Evolutionary conservation across 176 grass and related monocot genomes (phyloP).

Genomic region (Cenchrus americanus): DNA sequence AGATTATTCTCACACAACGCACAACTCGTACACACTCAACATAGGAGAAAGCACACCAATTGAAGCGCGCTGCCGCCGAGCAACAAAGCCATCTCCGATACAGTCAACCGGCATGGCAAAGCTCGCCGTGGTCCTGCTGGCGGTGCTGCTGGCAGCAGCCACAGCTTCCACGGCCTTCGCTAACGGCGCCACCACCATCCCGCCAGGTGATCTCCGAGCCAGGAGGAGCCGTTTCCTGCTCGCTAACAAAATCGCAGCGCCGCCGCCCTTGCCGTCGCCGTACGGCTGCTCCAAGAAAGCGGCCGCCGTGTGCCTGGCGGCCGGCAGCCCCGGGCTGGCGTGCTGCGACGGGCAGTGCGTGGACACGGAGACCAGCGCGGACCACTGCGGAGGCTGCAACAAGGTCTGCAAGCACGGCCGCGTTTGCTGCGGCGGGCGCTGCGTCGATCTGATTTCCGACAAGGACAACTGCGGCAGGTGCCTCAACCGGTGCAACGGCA

Average conservation of each 20-base stretch:
- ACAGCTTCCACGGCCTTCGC: background rate
- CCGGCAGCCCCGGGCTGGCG: conserved; percentile 22
- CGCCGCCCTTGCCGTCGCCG: too few species aligned
- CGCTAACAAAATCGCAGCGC: background rate
- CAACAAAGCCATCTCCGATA: background rate
- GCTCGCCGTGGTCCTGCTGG: background rate
- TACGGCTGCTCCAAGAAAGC: conserved; percentile 25
- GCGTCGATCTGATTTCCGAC: conserved; percentile 36
- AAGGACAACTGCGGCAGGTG: conserved; percentile 41
- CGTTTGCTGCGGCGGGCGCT: conserved; percentile 43
- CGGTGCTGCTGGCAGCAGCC: background rate
- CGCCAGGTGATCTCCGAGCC: background rate
- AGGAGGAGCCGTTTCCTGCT: conserved; percentile 33
- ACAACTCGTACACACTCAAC: background rate
- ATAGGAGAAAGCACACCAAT: too few species aligned
- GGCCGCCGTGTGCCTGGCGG: conserved; percentile 26
- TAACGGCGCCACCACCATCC: too few species aligned
- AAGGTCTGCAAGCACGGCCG: conserved; percentile 32
- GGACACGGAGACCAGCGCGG: conserved; percentile 25
- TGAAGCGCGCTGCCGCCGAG: too few species aligned
- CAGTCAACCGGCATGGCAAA: background rate
- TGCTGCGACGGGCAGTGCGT: conserved; percentile 56
- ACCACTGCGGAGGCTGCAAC: conserved; percentile 48
- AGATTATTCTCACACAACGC: background rate
- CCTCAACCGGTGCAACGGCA: conserved; percentile 21